These are phyloP conservation scores for Hypholoma fasciculare DNA, from an alignment of 768 basidiomycete species.

Conservation along the genomic window DNA sequence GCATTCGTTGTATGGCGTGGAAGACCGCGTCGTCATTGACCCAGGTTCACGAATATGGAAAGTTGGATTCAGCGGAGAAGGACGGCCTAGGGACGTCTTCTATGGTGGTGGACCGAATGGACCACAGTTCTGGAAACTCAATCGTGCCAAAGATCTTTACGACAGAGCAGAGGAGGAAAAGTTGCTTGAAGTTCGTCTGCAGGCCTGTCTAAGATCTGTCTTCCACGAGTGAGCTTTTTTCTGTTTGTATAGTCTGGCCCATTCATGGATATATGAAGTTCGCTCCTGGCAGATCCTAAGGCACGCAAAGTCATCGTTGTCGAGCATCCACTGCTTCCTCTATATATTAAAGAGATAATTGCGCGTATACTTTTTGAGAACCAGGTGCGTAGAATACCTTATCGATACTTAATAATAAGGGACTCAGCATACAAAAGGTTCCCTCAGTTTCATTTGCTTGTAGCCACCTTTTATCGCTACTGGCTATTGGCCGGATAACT, in stretches of 20 bases:
- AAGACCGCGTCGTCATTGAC: slow-evolving; percentile 94
- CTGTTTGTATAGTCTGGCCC: background rate
- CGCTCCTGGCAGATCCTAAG: slow-evolving; percentile 91
- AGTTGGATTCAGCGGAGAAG: slow-evolving; percentile 96
- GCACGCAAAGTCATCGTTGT: slow-evolving; percentile 92
- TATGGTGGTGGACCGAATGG: slow-evolving; percentile 47
- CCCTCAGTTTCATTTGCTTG: slow-evolving; percentile 94
- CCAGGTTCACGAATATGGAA: slow-evolving; percentile 95
- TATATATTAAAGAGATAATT: slow-evolving; percentile 86
- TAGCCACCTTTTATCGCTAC: slow-evolving; percentile 80
- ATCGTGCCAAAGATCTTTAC: slow-evolving; percentile 48
- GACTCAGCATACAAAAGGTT: slow-evolving; percentile 49
- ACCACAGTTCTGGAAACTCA: slow-evolving; percentile 60
- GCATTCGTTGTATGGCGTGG: slow-evolving; percentile 95
- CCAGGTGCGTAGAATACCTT: slow-evolving; percentile 51
- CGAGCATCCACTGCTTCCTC: slow-evolving; percentile 85
- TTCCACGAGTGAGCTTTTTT: slow-evolving; percentile 74
- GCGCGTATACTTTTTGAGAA: slow-evolving; percentile 89
- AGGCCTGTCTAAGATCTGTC: slow-evolving; percentile 69
- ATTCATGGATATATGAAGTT: slow-evolving; percentile 48
- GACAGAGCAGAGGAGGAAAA: slow-evolving; percentile 75
- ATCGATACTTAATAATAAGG: background rate
- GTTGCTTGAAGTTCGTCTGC: slow-evolving; percentile 68
- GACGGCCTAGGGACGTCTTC: slow-evolving; percentile 87
- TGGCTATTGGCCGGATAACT: slow-evolving; percentile 86